phyloP scores from a whole-genome alignment of 2,329 filamentous ascomycete genomes.

The Cladophialophora exuberans region DNA sequence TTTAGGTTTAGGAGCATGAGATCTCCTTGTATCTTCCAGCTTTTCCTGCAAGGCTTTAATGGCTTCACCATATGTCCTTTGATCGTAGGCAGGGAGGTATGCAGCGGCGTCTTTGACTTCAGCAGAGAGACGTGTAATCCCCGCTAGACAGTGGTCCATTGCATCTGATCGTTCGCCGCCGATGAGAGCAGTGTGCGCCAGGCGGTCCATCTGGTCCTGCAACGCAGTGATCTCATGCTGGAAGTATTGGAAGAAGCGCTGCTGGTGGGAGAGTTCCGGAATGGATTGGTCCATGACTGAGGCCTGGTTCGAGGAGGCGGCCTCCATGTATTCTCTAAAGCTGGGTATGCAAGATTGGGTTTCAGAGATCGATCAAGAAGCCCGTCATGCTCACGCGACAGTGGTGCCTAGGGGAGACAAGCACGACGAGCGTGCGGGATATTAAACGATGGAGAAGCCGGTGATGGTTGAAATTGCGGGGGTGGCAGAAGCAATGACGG shows the following conservation, averaged over 20 bases:
- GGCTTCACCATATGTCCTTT: constrained; percentile 79
- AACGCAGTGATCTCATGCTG: constrained; percentile 74
- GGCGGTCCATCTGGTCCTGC: constrained; percentile 72
- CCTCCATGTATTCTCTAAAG: not conserved
- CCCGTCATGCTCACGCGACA: no score
- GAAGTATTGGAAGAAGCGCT: constrained; percentile 84
- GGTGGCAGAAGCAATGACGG: not conserved
- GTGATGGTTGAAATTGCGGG: not conserved
- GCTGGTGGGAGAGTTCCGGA: constrained; percentile 58
- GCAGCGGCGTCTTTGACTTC: constrained; percentile 83
- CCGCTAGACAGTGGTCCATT: constrained; percentile 76
- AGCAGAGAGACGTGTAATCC: constrained; percentile 78
- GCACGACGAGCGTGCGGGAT: no score
- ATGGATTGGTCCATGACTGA: constrained; percentile 11
- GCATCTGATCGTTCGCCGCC: constrained; percentile 79
- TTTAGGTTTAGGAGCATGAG: constrained; percentile 73
- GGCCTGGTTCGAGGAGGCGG: not conserved
- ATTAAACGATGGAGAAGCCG: not conserved
- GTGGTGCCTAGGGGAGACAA: no score
- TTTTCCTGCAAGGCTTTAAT: constrained; percentile 82
- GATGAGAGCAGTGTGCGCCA: constrained; percentile 64
- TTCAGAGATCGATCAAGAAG: no score
- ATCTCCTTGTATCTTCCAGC: constrained; percentile 69
- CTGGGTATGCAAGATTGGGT: not conserved
- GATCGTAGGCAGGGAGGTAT: constrained; percentile 86